Base-by-base conservation (phyloP, 805 yeast species). In the Kluyveromyces nonfermentans region DNA sequence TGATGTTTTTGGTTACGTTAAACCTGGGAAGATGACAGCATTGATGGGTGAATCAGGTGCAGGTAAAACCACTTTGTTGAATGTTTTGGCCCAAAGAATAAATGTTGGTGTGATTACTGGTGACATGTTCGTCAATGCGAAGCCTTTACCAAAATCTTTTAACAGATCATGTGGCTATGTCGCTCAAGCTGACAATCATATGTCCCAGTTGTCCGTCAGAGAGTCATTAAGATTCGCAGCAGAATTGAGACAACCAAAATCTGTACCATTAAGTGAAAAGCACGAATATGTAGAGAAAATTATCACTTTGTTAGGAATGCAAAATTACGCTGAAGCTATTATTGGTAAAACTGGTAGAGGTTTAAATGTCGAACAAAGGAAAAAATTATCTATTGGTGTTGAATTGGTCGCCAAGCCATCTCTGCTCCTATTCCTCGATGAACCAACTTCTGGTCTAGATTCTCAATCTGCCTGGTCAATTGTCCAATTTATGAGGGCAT, bases 11-110 rank as follows among this genome's bases (percentile, higher is more conserved):
- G 90, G 90, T 40, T 83, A 79, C 71, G 86, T 82, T 44, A 79
- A 78, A 56, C 90, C 90, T 16, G 90, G 90, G 54, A 82, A 84
- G 45, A 69, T 83, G 62, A 82, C 89, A 35, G 90, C 90, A 5
- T 69, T 83, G 46, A 82, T 78, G 83, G 85, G 87, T 53, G 80
- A 82, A 15, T 78, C 87, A 34, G 88, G 88, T 67, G 88, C 89
- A 47, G 89, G 89, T 71, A 82, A 82, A 58, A 82, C 89, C 16
- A 82, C 88, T 6, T 67, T 82, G 46, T 68, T 82, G 53, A 83
- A 82, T 66, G 79, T 80, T 55, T 69, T 82, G 54, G 82, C 86
- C 33, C 80, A 78, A 54, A 74, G 88, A 62, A 75, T 80, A 41
- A 78, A 83, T 15, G 69, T 74, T 64, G 89, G 89, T 66, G 77